Conservation (phyloP, 495 filamentous ascomycete genomes). For the Neurospora sp. region DNA sequence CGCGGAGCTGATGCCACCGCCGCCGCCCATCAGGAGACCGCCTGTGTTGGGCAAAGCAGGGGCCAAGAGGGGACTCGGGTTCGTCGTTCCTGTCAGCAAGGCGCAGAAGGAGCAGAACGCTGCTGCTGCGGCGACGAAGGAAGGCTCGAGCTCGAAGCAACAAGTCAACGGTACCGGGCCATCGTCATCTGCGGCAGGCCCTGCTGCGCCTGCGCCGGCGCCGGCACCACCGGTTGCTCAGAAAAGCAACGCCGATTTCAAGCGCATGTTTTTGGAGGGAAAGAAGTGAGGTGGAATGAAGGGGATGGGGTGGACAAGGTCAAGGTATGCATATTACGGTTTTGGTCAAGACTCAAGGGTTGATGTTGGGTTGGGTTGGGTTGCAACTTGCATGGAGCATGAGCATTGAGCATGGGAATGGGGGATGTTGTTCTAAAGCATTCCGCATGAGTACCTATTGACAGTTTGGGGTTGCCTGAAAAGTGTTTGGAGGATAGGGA, state of each 20-base stretch:
- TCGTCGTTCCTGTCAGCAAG: slow-evolving; percentile 22
- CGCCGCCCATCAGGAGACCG: slow-evolving; percentile 47
- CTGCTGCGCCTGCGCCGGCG: slow-evolving; percentile 13
- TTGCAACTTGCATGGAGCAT: neutral
- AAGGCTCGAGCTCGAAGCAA: neutral
- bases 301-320: neutral
- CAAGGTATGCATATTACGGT: neutral
- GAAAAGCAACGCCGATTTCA: slow-evolving; percentile 87
- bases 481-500: neutral
- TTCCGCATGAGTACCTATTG: neutral
- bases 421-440: neutral
- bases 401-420: neutral
- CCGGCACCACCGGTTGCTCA: slow-evolving; percentile 17
- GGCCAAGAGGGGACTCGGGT: slow-evolving; percentile 46
- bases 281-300: neutral
- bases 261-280: slow-evolving; percentile 52
- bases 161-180: neutral
- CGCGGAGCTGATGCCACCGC: slow-evolving; percentile 37
- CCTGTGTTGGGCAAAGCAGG: slow-evolving; percentile 47
- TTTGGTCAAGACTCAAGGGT: neutral
- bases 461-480: neutral
- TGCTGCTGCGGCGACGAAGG: slow-evolving; percentile 3
- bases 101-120: slow-evolving; percentile 25
- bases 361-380: neutral
- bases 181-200: neutral